Conservation (phyloP, 2,329 filamentous ascomycete genomes). For the Microcyclospora pomicola region DNA sequence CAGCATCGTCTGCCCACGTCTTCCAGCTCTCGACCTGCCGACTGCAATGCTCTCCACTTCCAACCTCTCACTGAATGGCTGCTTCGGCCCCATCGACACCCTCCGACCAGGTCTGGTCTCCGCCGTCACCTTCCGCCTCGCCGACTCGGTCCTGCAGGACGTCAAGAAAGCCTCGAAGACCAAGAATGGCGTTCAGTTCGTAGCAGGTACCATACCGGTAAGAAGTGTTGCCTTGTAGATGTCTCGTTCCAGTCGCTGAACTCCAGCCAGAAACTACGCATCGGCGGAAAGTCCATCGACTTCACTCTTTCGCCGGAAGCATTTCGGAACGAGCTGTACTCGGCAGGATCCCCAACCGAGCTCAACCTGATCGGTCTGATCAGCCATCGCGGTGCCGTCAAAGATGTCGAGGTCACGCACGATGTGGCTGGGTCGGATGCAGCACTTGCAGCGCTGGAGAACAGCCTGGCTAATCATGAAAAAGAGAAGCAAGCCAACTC, state of each 20-base stretch:
- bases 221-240: slow-evolving; percentile 5
- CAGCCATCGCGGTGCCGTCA: slow-evolving; percentile 37
- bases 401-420: slow-evolving; percentile 35
- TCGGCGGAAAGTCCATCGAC: slow-evolving; percentile 42
- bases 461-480: slow-evolving; percentile 44
- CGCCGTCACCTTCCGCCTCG: slow-evolving; percentile 20
- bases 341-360: slow-evolving; percentile 24
- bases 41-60: no score
- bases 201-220: slow-evolving; percentile 23
- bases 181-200: slow-evolving; percentile 18
- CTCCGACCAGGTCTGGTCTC: slow-evolving; percentile 9
- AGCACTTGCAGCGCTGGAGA: slow-evolving; percentile 45
- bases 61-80: background rate
- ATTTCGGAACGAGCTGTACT: slow-evolving; percentile 46
- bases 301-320: slow-evolving; percentile 41
- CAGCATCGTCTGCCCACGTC: no score
- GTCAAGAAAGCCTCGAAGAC: slow-evolving; percentile 17
- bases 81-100: slow-evolving; percentile 5
- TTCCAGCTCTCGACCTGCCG: no score
- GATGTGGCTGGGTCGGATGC: slow-evolving; percentile 44
- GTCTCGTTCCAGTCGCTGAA: background rate
- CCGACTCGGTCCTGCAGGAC: slow-evolving; percentile 19
- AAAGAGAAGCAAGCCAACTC: slow-evolving; percentile 46
- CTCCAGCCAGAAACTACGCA: slow-evolving; percentile 37
- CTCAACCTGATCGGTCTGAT: slow-evolving; percentile 43